Evolutionary conservation across 139 green algal genomes (phyloP).

Genomic region (Asterochloris sp.): DNA sequence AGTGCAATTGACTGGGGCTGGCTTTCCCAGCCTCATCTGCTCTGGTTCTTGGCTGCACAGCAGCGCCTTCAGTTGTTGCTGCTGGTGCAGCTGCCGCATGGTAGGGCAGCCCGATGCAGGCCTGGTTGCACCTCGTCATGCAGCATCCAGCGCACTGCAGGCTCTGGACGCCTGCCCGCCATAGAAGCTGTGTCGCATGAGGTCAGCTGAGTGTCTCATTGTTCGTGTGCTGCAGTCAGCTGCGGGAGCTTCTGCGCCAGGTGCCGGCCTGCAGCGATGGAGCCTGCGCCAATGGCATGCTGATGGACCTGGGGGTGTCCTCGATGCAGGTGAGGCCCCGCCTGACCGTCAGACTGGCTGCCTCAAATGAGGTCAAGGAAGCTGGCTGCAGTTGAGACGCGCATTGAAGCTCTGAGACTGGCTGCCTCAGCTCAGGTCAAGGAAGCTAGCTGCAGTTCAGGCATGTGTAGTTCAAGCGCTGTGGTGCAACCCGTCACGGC

Average conservation of each 20-base stretch:
- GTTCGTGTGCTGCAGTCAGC: constrained; percentile 1
- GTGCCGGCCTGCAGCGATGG: constrained; percentile 17
- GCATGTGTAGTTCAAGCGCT: no score
- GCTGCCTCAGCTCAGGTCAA: no score
- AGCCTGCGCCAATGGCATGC: constrained; percentile 62
- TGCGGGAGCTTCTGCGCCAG: constrained; percentile 30
- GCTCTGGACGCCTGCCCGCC: constrained; percentile 39
- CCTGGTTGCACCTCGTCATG: constrained; percentile 1
- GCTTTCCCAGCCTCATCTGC: neutral
- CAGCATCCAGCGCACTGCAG: neutral
- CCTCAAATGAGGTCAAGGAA: no score
- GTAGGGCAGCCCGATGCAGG: neutral
- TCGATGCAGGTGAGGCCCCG: constrained; percentile 85
- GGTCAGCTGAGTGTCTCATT: neutral
- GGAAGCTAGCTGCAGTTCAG: no score
- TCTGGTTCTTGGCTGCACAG: neutral
- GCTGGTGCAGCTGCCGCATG: neutral
- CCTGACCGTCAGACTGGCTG: no score
- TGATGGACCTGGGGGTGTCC: constrained; percentile 93
- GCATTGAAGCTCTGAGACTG: no score
- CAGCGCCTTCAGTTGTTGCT: neutral
- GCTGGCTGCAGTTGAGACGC: no score
- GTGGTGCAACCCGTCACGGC: no score
- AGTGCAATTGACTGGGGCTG: neutral
- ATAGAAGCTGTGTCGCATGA: no score